Evolutionary conservation across 257 asterid genomes (phyloP).

Genomic region (Solanum arcanum): DNA sequence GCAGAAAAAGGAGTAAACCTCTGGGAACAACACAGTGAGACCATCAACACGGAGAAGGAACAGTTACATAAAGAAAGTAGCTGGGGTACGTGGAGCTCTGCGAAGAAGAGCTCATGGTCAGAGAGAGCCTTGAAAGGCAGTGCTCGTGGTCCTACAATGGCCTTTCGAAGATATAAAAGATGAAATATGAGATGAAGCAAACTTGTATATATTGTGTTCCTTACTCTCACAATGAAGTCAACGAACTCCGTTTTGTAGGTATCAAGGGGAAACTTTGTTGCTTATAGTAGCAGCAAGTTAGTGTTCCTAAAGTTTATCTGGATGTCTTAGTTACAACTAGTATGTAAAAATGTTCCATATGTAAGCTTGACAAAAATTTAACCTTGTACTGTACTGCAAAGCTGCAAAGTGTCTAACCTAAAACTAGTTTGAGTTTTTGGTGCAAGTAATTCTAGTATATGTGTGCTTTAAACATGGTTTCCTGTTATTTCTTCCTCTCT

Average conservation of each 20-base stretch:
- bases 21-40: constrained; percentile 70
- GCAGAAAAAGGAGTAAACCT: constrained; percentile 26
- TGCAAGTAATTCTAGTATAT: not conserved
- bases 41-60: constrained; percentile 40
- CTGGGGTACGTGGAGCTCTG: constrained; percentile 29
- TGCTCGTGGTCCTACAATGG: constrained; percentile 52
- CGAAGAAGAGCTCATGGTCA: constrained; percentile 42
- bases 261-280: not conserved
- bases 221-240: not conserved
- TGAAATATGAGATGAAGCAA: constrained; percentile 15
- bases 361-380: not conserved
- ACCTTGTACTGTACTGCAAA: not conserved
- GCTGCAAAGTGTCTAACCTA: not conserved
- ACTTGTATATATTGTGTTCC: not conserved
- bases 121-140: constrained; percentile 21
- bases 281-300: not conserved
- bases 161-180: constrained; percentile 39
- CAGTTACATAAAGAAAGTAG: constrained; percentile 25
- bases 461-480: not conserved
- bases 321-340: not conserved
- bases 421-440: not conserved
- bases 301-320: not conserved
- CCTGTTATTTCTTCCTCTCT: not conserved
- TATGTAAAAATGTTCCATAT: not conserved
- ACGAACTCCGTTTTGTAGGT: not conserved